Base-by-base conservation (phyloP, 1,139 yeast species). In the Yarrowia galli region DNA sequence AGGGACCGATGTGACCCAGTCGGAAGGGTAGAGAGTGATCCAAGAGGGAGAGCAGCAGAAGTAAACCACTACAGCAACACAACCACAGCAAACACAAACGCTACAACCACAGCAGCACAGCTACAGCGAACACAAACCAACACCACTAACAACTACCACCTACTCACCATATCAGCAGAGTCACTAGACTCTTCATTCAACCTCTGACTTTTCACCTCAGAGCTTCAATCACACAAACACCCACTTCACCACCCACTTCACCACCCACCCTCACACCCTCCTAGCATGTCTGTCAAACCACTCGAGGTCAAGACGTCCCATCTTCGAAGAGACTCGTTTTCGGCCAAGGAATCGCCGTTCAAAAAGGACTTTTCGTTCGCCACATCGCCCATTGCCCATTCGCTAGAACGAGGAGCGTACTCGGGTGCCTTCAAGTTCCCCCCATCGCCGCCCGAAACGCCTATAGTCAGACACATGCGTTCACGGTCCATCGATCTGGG, bases 381-480 rank as follows among this genome's bases (percentile, higher is more conserved):
- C 51, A 43, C 64, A 20, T 58, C 64, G 23, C 64, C 64, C 45
- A 58, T 58, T 58, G 64, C 64, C 16, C 64, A 58, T 22, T 58
- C 64, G 18, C 51, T 58, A 8, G 64, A 58, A 32, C 49, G 64
- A 13, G 51, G 51, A 2, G 40, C 51, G 16, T 43, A 58, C 40
- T 9, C 51, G 16, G 46, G 48, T 3, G 42, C 51, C 20, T 58
- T 43, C 64, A 58, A 58, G 51, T 58, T 58, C 38, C 66, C 66
- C 1, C 56, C 66, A 6, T 48, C 66, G 13, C 66, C 66, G 22
- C 66, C 66, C 15, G 66, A 61, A 23, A 61, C 56, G 6, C 66
- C 66, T 8, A 48, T 46, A 9, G 66, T 48, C 22, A 12, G 46
- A 6, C 66, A 61, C 56, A 46, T 61, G 43, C 54, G 66, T 3